These are phyloP conservation scores for Ricinus communis DNA, from an alignment of 345 rosid species.

Conservation along the genomic window DNA sequence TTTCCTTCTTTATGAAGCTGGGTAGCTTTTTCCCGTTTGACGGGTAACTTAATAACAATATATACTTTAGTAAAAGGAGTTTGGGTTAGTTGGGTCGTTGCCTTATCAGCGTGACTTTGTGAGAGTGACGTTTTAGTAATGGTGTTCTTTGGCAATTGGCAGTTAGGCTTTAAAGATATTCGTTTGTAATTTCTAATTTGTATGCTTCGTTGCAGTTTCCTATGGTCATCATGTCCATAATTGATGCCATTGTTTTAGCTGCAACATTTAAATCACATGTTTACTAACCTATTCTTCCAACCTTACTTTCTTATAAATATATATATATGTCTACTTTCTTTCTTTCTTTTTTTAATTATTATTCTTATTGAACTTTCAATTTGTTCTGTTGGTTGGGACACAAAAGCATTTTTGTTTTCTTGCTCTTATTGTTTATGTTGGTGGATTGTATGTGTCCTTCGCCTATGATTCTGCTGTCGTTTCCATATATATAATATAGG, in stretches of 20 bases:
- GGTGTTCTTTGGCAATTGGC: no score
- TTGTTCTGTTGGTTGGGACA: no score
- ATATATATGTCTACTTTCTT: not conserved
- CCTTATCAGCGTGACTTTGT: not conserved
- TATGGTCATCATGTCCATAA: not conserved
- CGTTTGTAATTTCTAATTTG: not conserved
- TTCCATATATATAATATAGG: no score
- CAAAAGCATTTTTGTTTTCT: no score
- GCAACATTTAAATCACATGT: not conserved
- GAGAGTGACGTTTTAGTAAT: conserved; percentile 15
- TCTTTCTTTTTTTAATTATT: no score
- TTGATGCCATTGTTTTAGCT: conserved; percentile 10
- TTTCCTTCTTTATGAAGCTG: not conserved
- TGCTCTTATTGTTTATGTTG: no score
- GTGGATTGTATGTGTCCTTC: not conserved
- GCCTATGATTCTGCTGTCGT: no score
- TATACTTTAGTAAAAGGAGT: not conserved
- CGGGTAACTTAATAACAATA: not conserved
- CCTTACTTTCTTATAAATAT: not conserved
- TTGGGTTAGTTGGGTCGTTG: not conserved
- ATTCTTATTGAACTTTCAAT: no score
- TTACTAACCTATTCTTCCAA: not conserved
- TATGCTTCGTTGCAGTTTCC: conserved; percentile 21
- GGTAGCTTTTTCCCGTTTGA: conserved; percentile 4
- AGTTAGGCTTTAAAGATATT: not conserved